A percentile compares a stretch with the other conserved stretches of the same genome.
These are phyloP conservation scores for Tylopilus vinaceipallidus DNA, from an alignment of 768 basidiomycete genomes.

Conservation along the genomic window DNA sequence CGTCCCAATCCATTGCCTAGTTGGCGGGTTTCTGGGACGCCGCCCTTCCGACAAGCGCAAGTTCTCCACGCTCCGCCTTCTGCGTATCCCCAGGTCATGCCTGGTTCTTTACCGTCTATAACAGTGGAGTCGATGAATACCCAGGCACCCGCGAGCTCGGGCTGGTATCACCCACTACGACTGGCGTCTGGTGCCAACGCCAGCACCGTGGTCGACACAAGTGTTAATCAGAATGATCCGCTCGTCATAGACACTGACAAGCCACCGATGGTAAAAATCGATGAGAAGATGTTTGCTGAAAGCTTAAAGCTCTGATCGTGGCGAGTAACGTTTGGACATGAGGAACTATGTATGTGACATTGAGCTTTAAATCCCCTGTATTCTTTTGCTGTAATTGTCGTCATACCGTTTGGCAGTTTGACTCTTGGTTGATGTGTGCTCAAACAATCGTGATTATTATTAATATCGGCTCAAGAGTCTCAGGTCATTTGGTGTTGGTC, in stretches of 20 bases:
- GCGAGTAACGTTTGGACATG: not conserved
- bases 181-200: not conserved
- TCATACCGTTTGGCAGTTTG: not conserved
- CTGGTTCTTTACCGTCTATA: slow-evolving; percentile 19
- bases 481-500: too few relatives aligned
- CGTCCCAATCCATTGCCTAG: too few relatives aligned
- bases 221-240: slow-evolving; percentile 6
- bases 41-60: not conserved
- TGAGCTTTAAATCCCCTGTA: too few relatives aligned
- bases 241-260: slow-evolving; percentile 1
- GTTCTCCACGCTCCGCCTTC: slow-evolving; percentile 22
- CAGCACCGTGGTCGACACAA: not conserved
- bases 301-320: not conserved
- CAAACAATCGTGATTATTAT: too few relatives aligned
- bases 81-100: slow-evolving; percentile 29
- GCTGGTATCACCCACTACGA: not conserved
- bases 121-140: not conserved
- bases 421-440: not conserved
- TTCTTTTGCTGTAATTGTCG: not conserved
- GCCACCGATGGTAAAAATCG: slow-evolving; percentile 1
- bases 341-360: not conserved
- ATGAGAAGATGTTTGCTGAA: not conserved
- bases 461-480: too few relatives aligned
- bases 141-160: not conserved
- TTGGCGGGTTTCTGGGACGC: not conserved